Evolutionary conservation across 1,284 basidiomycete species (phyloP), one percentile per base, ranked within the genome.

Genomic region (Cystobasidium sp.): DNA sequence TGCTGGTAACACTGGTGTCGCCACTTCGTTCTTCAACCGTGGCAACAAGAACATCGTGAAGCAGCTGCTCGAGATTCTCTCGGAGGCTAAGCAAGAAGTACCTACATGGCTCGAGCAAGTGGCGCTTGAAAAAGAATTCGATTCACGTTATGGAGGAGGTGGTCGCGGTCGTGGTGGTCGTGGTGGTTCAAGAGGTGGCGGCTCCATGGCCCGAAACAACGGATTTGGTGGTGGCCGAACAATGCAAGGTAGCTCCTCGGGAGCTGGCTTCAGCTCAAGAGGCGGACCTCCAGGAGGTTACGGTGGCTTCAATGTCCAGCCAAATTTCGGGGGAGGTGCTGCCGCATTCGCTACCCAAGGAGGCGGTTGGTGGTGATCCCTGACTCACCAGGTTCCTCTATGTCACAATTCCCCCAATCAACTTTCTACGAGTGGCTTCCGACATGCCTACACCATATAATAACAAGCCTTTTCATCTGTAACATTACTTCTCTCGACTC

Each of bases 1-100:
- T 89, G 97, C 97, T 16, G 96, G 96, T 78, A 99, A 99, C 86
- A 92, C 90, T n/a, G 96, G 96, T 86, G 88, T 91, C 77, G 91
- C 92, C 46, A 99, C 83, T 37, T 82, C 83, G 71, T 84, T 84
- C 80, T 83, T 84, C 81, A 84, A 84, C 81, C 82, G 83, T 44
- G 83, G 83, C 77, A 84, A 84, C 81, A 90, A 89, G 82, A 91
- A 94, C 84, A 96, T 98, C 77, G 92, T 92, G 61, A 88, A 91
- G 67, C 94, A 97, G 80, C 87, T 99, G 61, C 85, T 98, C 73
- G 95, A 97, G 82, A 87, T 99, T 14, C 88, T 99, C 68, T 89
- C 92, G 76, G 96, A 98, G 84, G 96, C 96, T 59, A 96, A 99
- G 84, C 97, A 99, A 84, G 94, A 97, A 76, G 90, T 94, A 68